Evolutionary conservation across 2,329 filamentous ascomycete genomes (phyloP), one percentile per base, ranked within the genome.

Genomic region (Alternaria novae-zelandiae): DNA sequence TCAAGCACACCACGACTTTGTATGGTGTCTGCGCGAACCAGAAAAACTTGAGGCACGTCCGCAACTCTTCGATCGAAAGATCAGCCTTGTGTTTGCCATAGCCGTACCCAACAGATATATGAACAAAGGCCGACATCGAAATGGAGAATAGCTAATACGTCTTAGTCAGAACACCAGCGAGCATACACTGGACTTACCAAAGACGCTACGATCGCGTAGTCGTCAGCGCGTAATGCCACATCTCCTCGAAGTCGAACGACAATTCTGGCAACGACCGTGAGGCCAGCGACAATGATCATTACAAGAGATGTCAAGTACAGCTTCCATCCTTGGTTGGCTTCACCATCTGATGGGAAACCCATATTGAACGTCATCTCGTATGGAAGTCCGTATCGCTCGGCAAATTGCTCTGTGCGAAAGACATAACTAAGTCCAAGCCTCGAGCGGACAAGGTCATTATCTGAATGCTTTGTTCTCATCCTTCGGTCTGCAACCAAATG

Each of bases 1-100:
- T 62, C 30, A 62, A 17, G 45, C 45, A 62, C 15, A 62, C 54
- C 17, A 58, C 54, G 13, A 62, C 47, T 36, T 36, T 36, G 15
- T n/a, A 36, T 36, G 32, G 15, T 5, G 32, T 36, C 32, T 36
- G 32, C 32, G 32, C 32, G 30, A 32, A 8, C 30, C 30, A 32
- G 30, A 32, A 32, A 32, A 15, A 32, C 30, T 32, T 32, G 30
- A 32, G 30, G 30, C 30, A 32, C 30, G 6, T 32, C 30, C 30
- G 30, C 30, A 32, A 4, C 30, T 15, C 30, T 32, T 32, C 30
- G 30, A 15, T 32, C 12, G 30, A 32, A 32, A 32, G 30, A 32
- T 32, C 30, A 15, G 30, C 30, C 30, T 32, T 4, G 30, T 32
- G 30, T 32, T 15, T 32, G 12, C 30, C 30, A 32, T 32, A 32